Evolutionary conservation across 2,329 filamentous ascomycete genomes (phyloP), one percentile per base, ranked within the genome.

Genomic region (Talaromyces sp.): DNA sequence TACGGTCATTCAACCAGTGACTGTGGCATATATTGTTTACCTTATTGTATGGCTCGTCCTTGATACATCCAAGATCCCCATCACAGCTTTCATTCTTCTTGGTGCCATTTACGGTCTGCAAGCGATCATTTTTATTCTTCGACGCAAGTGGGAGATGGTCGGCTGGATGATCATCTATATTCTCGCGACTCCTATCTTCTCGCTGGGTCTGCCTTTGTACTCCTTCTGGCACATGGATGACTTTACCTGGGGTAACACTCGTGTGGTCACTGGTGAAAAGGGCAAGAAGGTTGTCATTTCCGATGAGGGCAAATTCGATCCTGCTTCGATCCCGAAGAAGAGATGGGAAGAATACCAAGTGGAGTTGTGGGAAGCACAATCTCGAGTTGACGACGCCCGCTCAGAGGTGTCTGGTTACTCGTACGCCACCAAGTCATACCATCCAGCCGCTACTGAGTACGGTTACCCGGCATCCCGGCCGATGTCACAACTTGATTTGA

Each of bases 181-280:
- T 67, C 69, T 95, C 34, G 94, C 95, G 63, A 91, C 96, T 68
- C 94, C 94, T 0, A 87, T 99, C 69, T 99, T 97, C 84, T 89
- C 91, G 51, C 92, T 96, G 69, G 93, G 86, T 66, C 85, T 99
- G 53, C 95, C 95, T 0, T 82, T 99, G 31, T 98, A 98, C 78
- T 86, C 94, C 59, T 99, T 99, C 86, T 99, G 95, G 95, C 87
- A 97, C 81, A 98, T 98, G 95, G 95, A 99, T 78, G 95, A 99
- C 81, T 99, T 99, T 86, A 91, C 91, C 73, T 99, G 95, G 95
- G 95, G 95, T 80, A 99, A 97, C 80, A 99, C 95, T 47, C 94
- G 95, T 88, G 88, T 99, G 65, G 93, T 99, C 69, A 95, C 91
- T 7, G 95, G 95, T 76, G 95, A 99, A 77, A 89, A 90, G 78